Percentiles rank a stretch among this genome's conserved stretches.
These are phyloP conservation scores for Aegilops bicornis DNA, from an alignment of 176 grass and related monocot species.

Conservation along the genomic window DNA sequence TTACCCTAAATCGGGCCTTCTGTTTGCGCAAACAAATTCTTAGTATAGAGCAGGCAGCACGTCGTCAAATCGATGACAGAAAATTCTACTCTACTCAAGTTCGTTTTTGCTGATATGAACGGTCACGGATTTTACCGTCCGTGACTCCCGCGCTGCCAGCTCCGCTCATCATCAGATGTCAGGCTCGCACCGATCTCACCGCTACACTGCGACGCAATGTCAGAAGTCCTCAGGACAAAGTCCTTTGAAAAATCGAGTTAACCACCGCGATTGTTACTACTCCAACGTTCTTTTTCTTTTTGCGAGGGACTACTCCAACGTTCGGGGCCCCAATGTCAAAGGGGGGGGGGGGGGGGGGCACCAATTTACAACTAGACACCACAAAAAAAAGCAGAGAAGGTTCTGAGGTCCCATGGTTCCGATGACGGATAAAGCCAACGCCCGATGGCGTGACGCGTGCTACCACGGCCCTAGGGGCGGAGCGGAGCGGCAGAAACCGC, in stretches of 20 bases:
- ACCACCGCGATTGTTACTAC: background rate
- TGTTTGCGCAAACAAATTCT: background rate
- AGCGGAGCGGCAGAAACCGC: no score
- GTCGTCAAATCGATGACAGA: no score
- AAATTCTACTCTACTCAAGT: background rate
- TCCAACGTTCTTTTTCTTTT: background rate
- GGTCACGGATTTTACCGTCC: background rate
- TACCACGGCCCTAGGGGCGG: background rate
- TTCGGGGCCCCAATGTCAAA: slow-evolving; percentile 28
- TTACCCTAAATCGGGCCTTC: background rate
- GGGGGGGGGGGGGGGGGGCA: background rate
- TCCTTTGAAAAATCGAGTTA: background rate
- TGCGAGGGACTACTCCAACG: background rate
- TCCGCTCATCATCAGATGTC: background rate
- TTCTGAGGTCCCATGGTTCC: slow-evolving; percentile 12
- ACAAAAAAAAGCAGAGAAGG: background rate
- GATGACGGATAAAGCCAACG: slow-evolving; percentile 3
- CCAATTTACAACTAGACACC: background rate
- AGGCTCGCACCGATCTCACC: background rate
- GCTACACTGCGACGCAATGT: background rate
- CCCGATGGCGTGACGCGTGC: background rate
- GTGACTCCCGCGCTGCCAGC: background rate
- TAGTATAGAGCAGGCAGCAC: background rate
- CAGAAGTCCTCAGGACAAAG: background rate
- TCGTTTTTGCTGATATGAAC: background rate